Evolutionary conservation across 352 stramenopile species (phyloP).

Genomic region (Globisporangium viniferum): DNA sequence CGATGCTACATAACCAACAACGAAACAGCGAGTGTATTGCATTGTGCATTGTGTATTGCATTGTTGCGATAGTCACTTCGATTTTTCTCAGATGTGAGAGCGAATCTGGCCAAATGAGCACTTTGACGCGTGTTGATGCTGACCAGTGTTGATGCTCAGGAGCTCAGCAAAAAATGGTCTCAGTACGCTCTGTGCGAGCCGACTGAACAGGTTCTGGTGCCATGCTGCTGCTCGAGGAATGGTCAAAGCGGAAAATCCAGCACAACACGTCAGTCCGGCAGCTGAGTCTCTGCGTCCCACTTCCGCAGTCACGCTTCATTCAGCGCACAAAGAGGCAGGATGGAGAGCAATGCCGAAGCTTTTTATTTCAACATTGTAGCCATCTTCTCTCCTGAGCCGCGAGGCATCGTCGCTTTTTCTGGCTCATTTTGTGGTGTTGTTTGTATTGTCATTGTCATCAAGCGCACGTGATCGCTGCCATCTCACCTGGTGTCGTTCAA

Average conservation of each 20-base stretch:
- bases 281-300: background rate
- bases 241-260: background rate
- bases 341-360: background rate
- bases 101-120: too few species aligned
- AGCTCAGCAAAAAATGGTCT: too few species aligned
- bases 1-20: too few species aligned
- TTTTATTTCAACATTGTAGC: background rate
- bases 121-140: too few species aligned
- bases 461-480: background rate
- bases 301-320: background rate
- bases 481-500: background rate
- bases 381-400: background rate
- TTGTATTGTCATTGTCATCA: background rate
- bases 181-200: too few species aligned
- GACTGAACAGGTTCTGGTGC: too few species aligned
- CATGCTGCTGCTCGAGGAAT: too few species aligned
- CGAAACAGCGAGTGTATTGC: too few species aligned
- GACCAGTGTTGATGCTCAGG: too few species aligned
- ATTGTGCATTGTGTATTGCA: too few species aligned
- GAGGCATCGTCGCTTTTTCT: background rate
- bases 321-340: background rate
- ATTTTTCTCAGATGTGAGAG: too few species aligned
- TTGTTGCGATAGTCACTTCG: too few species aligned
- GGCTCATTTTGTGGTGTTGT: background rate
- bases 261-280: background rate